Evolutionary conservation across 2,329 filamentous ascomycete species (phyloP), one percentile per base, ranked within the genome.

Genomic region (Penicillium sp.): DNA sequence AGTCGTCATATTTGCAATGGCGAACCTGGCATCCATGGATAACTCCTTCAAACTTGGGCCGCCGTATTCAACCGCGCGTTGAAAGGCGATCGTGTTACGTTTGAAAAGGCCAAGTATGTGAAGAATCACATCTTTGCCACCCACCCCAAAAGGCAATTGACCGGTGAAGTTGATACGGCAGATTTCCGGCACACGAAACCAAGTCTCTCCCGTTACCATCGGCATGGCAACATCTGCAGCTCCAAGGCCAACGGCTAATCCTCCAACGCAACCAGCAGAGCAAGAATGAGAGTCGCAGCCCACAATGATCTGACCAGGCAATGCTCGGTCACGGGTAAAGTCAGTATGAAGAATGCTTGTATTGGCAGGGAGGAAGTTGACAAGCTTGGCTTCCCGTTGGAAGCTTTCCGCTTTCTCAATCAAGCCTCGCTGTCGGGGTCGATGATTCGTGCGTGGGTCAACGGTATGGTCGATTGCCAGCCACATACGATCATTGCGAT

Each of bases 401-500:
- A 41, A 75, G 65, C 30, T 67, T 59, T 74, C 1, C 59, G 58
- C 36, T 41, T 26, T 41, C 38, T 41, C 38, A 16, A 41, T 41
- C 38, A 41, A 26, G 22, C 22, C 11, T 41, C 22, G 19, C 22
- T 26, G 22, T 26, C 22, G 38, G 38, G 38, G 38, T 26, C 12
- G 19, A 16, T 41, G 22, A 28, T 41, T 41, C 5, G 22, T 26
- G 1, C 76, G 67, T 1, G 79, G 78, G 48, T 81, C 76, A 9
- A 81, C 77, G 5, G 75, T 70, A 58, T 82, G 79, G 61, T 81
- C 79, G 1, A 74, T 74, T 0, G 79, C 78, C 8, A 82, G 69
- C 79, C 78, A 81, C 53, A 82, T 74, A 0, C 78, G 67, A 56
- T 80, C 78, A 55, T 80, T 81, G 16, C 79, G 76, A 61, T 74